Evolutionary conservation across 371 early-diverging fungal species (phyloP), one percentile per base, ranked within the genome.

Genomic region (Circinella minor): DNA sequence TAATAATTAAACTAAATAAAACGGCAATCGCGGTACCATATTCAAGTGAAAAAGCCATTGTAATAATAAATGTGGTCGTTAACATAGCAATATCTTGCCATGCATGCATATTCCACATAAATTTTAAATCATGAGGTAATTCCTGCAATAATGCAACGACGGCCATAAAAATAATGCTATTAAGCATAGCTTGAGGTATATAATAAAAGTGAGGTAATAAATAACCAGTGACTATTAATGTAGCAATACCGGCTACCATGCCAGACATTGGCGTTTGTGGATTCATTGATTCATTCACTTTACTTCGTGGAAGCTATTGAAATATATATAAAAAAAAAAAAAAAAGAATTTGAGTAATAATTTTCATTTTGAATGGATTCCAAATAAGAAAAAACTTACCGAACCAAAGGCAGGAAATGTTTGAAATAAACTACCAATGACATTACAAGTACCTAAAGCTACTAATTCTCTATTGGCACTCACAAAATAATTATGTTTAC

Each of bases 381-480:
- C 0, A 27, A 27, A 27, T n/a, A 27, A 27, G 2, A 27, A 27
- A 2, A 27, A 37, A 65, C 75, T 66, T 78, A 78, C 79, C 4
- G 95, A 94, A 7, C 95, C 97, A 81, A 94, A 96, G 5, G 93
- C 92, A 0, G 95, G 95, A 72, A 88, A 94, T 0, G 88, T 81
- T 46, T 91, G 89, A 77, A 95, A 94, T 4, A 91, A 76, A 3
- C 91, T 85, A 10, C 94, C 92, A 62, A 92, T 62, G 36, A 93
- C 78, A 72, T 95, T 97, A 60, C 90, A 82, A n/a, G 88, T 73
- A 8, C 97, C 97, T 34, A 96, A 72, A 4, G 97, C 97, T n/a
- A 96, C 94, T 39, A 97, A 83, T 75, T 97, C 97, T 15, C 96
- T 91, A 74, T 96, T 96, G 3, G 94, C 90, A 5, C 92, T 91